These are phyloP conservation scores for Erodium texanum DNA, from an alignment of 441 rosid genomes.

Conservation along the genomic window DNA sequence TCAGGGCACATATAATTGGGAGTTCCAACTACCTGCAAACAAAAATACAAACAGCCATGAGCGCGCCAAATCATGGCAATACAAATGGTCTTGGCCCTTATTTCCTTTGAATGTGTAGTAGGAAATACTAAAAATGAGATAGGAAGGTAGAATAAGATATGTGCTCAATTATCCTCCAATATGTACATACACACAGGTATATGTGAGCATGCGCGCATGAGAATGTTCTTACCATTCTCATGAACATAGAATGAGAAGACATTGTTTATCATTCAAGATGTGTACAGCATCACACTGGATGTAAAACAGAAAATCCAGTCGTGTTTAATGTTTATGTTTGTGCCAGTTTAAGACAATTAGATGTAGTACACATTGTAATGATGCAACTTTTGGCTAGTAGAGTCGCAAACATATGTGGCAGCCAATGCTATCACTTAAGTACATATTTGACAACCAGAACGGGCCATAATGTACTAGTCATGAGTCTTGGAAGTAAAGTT, in stretches of 20 bases:
- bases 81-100: constrained; percentile 6
- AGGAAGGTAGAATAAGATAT: neutral
- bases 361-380: neutral
- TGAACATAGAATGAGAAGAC: no score
- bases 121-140: neutral
- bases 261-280: no score
- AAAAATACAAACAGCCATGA: neutral
- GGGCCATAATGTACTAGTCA: neutral
- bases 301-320: neutral
- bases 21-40: constrained; percentile 88
- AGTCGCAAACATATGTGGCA: neutral
- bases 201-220: no score
- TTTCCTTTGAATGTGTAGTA: neutral
- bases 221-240: no score
- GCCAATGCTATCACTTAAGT: neutral
- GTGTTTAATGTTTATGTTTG: neutral
- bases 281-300: no score
- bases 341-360: neutral
- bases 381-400: neutral
- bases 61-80: constrained; percentile 10
- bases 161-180: neutral
- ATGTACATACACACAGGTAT: neutral
- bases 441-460: neutral
- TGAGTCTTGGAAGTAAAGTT: neutral
- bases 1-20: constrained; percentile 99